Evolutionary conservation across 2,329 filamentous ascomycete genomes (phyloP).

Genomic region (Zelopaecilomyces penicillatus): DNA sequence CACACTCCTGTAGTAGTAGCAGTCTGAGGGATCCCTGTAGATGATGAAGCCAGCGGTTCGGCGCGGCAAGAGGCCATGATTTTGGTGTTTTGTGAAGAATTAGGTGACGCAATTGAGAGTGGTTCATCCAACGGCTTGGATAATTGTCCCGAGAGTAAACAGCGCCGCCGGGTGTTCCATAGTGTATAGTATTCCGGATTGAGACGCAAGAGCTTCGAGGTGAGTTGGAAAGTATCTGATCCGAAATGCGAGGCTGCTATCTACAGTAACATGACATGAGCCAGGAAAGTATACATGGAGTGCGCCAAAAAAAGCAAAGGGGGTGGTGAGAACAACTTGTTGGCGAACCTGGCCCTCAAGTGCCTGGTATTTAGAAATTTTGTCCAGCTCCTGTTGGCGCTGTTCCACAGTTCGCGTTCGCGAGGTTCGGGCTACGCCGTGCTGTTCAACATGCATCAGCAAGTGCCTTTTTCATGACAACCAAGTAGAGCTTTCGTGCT

Average conservation of each 20-base stretch:
- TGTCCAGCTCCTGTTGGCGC: constrained; percentile 60
- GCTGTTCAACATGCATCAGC: constrained; percentile 39
- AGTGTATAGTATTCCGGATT: constrained; percentile 88
- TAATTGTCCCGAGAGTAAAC: constrained; percentile 51
- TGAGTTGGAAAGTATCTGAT: constrained; percentile 54
- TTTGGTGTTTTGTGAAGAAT: constrained; percentile 44
- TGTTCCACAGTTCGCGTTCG: constrained; percentile 58
- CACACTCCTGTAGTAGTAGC: constrained; percentile 32
- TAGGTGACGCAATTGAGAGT: constrained; percentile 47
- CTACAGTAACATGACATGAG: constrained; percentile 10
- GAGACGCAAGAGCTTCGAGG: constrained; percentile 62
- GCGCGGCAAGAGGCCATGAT: constrained; percentile 55
- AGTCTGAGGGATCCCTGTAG: constrained; percentile 36
- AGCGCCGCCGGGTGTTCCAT: constrained; percentile 80
- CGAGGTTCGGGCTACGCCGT: constrained; percentile 69
- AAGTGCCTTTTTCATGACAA: too few relatives aligned
- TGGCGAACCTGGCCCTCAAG: constrained; percentile 60
- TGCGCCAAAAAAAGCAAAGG: constrained; percentile 11
- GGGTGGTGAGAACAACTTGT: constrained; percentile 40
- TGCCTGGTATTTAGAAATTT: constrained; percentile 66
- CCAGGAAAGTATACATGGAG: background rate
- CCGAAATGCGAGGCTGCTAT: constrained; percentile 39
- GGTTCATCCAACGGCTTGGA: constrained; percentile 43
- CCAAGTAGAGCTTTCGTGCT: too few relatives aligned
- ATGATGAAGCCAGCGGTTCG: constrained; percentile 48